A percentile compares a stretch with the other conserved stretches of the same genome.
These are phyloP conservation scores for Suillus weaverae DNA, from an alignment of 768 basidiomycete genomes.

Conservation along the genomic window DNA sequence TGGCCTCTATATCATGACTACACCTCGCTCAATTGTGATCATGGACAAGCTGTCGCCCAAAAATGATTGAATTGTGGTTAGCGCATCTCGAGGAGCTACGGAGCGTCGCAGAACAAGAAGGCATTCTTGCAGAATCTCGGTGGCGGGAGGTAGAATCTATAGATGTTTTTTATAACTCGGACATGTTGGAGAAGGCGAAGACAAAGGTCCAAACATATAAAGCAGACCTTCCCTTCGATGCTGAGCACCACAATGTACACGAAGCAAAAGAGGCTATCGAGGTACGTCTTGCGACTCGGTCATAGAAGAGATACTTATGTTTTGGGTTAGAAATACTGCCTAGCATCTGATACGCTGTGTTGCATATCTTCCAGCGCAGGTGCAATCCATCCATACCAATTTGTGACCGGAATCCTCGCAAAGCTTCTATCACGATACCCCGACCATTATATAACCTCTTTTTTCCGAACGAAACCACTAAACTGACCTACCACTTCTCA, in stretches of 20 bases:
- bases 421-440: slow-evolving; percentile 50
- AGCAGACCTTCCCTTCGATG: slow-evolving; percentile 51
- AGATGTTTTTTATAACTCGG: slow-evolving; percentile 52
- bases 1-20: slow-evolving; percentile 63
- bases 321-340: slow-evolving; percentile 43
- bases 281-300: slow-evolving; percentile 16
- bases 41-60: slow-evolving; percentile 49
- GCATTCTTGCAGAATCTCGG: slow-evolving; percentile 51
- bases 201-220: slow-evolving; percentile 44
- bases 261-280: slow-evolving; percentile 35
- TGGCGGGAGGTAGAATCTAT: slow-evolving; percentile 56
- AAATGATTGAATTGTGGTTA: slow-evolving; percentile 61
- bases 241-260: slow-evolving; percentile 31
- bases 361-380: slow-evolving; percentile 57
- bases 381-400: slow-evolving; percentile 67
- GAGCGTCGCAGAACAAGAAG: slow-evolving; percentile 53
- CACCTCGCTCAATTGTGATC: slow-evolving; percentile 39
- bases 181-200: slow-evolving; percentile 44
- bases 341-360: slow-evolving; percentile 47
- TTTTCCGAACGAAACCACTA: neutral
- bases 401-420: slow-evolving; percentile 61
- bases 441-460: slow-evolving; percentile 39
- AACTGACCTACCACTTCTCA: slow-evolving; percentile 34
- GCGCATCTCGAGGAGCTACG: slow-evolving; percentile 54
- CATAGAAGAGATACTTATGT: neutral